Evolutionary conservation across 2,329 filamentous ascomycete species (phyloP), one percentile per base, ranked within the genome.

Genomic region (Aureobasidium sp.): DNA sequence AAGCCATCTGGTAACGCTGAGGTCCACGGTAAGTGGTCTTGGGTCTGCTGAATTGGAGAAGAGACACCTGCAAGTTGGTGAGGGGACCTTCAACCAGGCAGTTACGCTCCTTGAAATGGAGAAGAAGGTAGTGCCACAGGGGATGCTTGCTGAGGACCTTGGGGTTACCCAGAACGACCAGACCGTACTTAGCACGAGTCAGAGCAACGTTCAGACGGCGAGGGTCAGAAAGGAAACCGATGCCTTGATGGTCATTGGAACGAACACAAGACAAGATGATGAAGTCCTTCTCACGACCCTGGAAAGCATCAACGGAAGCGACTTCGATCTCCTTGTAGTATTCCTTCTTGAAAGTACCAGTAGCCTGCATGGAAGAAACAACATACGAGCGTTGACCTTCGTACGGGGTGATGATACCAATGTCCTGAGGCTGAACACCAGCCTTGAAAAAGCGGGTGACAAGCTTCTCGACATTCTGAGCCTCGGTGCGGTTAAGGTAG

Each of bases 371-470:
- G n/a, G 93, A 97, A 72, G 90, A 96, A 63, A 99, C 94, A 66
- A 99, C 92, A 74, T 96, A 99, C 77, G 92, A 97, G 71, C 94
- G 89, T 77, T 99, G 94, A 63, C 94, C 94, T 77, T 99, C 94
- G 74, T 99, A 99, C 60, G 94, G 94, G 16, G 94, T 99, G 71
- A 99, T 97, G 69, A 99, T 94, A 78, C 94, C 94, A 72, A 99
- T 97, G 67, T 93, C 91, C 54, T 83, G 81, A 5, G 94, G 92
- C 71, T 92, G 89, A n/a, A 99, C 94, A 52, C 93, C 93, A 29
- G 95, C 94, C 76, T 97, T 97, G 85, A 99, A 97, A 78, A 99
- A 99, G 54, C 94, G 88, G 10, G 93, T 97, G 45, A 99, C 91
- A 63, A 97, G 92, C 81, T 99, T 99, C 77, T 99, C 94, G 36